Percentiles rank a stretch among this genome's conserved stretches.
These are phyloP conservation scores for Teratosphaeria gauchensis DNA, from an alignment of 2,329 filamentous ascomycete genomes.

Conservation along the genomic window DNA sequence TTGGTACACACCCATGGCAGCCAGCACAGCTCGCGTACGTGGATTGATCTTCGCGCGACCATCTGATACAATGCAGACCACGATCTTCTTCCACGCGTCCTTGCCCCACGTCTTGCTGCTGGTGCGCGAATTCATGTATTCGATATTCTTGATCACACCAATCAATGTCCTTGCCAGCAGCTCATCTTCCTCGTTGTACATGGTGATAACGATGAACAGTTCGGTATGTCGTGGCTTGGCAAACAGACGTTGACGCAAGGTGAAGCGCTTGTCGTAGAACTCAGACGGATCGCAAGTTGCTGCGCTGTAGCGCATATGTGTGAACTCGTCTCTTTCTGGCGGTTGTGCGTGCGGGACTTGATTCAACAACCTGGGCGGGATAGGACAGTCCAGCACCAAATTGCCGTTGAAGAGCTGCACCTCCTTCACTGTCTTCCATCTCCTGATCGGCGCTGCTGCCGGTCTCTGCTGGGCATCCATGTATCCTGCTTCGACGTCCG, in stretches of 20 bases:
- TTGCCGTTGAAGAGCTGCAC: constrained; percentile 92
- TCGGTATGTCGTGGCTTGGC: constrained; percentile 88
- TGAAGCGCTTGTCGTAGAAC: constrained; percentile 84
- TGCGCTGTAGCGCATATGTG: constrained; percentile 86
- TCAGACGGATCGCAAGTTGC: constrained; percentile 87
- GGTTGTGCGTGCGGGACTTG: constrained; percentile 74
- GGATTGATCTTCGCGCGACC: constrained; percentile 95
- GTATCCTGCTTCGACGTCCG: constrained; percentile 29
- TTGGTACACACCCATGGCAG: constrained; percentile 92
- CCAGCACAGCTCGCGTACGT: constrained; percentile 76
- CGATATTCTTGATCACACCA: constrained; percentile 97
- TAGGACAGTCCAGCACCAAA: constrained; percentile 90
- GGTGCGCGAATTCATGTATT: constrained; percentile 90
- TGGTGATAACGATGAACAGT: constrained; percentile 91
- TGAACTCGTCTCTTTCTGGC: constrained; percentile 78
- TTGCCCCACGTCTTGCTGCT: constrained; percentile 98
- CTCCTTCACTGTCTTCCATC: constrained; percentile 98
- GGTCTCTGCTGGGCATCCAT: constrained; percentile 40
- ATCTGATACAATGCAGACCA: constrained; percentile 94
- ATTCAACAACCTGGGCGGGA: constrained; percentile 77
- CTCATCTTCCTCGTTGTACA: constrained; percentile 99
- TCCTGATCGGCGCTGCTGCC: constrained; percentile 56
- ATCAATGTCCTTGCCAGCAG: constrained; percentile 92
- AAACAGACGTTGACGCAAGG: constrained; percentile 81
- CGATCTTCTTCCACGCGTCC: constrained; percentile 99